Percentiles rank a stretch among this genome's conserved stretches.
phyloP scores from a whole-genome alignment of 139 green algal species.

The Gonium pectorale region DNA sequence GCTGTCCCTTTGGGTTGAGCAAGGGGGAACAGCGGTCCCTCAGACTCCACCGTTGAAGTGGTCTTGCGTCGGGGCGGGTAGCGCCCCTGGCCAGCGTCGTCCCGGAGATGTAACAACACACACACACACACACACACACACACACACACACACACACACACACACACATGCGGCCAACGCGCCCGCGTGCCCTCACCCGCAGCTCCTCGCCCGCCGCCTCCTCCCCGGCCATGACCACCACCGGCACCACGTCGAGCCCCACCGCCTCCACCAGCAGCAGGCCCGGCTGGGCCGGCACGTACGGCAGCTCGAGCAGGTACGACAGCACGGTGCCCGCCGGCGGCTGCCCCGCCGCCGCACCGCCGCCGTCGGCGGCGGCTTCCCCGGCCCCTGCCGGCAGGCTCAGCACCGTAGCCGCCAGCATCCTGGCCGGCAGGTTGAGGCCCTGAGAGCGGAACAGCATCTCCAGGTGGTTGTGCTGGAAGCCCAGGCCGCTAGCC shows the following conservation, averaged over 20 bases:
- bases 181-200: not conserved
- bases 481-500: not conserved
- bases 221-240: slow-evolving; percentile 9
- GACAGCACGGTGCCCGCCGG: not conserved
- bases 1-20: too few relatives aligned
- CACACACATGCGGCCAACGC: not conserved
- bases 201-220: not conserved
- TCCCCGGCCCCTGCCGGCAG: not conserved
- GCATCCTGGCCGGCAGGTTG: not conserved
- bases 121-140: not conserved
- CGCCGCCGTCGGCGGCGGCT: not conserved
- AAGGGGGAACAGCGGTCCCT: too few relatives aligned
- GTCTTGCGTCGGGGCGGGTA: too few relatives aligned
- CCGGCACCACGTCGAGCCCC: not conserved
- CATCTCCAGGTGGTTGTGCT: not conserved
- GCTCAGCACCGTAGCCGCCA: not conserved
- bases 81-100: too few relatives aligned
- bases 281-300: slow-evolving; percentile 6
- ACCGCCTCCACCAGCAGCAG: slow-evolving; percentile 18
- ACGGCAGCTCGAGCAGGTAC: slow-evolving; percentile 19
- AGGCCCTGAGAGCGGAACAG: slow-evolving; percentile 10
- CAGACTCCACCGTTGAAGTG: too few relatives aligned
- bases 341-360: too few relatives aligned
- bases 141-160: not conserved
- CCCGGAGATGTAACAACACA: too few relatives aligned